Base-by-base conservation (phyloP, 179 eudicot species). In the Monotropa hypopitys region DNA sequence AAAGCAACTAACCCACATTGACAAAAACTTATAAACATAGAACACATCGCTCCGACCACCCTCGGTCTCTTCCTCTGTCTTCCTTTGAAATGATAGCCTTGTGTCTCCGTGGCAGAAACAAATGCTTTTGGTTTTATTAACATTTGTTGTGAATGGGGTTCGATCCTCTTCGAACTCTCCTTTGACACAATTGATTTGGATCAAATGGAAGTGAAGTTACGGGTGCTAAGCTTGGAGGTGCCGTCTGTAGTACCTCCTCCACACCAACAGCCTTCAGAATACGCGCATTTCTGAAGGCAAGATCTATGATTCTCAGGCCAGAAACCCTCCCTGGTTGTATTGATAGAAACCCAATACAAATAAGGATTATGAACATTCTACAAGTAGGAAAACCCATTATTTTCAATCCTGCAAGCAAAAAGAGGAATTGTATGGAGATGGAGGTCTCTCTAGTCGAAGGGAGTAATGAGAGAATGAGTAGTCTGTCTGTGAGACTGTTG, bases 131-230 rank as follows among this genome's bases (percentile, higher is more conserved):
- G 35, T 30, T 61, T 33, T 73, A 21, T 84, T 83, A 89, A 74
- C 79, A 75, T 82, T 85, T 90, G 80, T 91, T 91, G 77, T 91
- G 97, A 72, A 91, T 91, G 33, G 97, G 97, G 67, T 91, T 91
- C 2, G 95, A 85, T 63, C 98, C 97, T 82, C 88, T 86, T 79
- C 87, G 80, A 65, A 93, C 90, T 71, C 90, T 82, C 78, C 98
- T 82, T 83, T 90, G 81, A 56, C 88, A 84, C 2, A 89, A 84
- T 80, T 84, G 85, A 26, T 85, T 86, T 5, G 90, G 93, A 85
- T 92, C 91, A 66, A 86, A 81, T 54, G 76, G 71, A 32, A 23
- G 63, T 74, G 85, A 76, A 79, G 87, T 89, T 11, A 80, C 42
- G 7, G 92, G 90, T 20, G 86, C 86, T 56, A 87, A 66, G 72